Base-by-base conservation (phyloP, 768 basidiomycete genomes). In the Leccinum broughii region DNA sequence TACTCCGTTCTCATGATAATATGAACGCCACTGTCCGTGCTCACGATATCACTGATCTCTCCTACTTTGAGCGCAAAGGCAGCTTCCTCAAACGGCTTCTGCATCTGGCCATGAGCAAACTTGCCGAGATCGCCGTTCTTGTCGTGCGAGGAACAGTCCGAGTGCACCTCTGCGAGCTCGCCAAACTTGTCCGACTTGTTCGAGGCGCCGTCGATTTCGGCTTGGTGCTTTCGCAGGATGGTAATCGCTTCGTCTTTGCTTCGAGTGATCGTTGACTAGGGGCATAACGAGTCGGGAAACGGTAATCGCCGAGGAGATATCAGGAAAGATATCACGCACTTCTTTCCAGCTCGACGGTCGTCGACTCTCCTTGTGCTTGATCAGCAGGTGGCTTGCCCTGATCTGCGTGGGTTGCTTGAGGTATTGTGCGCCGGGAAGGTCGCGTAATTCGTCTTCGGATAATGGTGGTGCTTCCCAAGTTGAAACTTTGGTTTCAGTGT, bases 81-180 rank as follows among this genome's bases (percentile, higher is more conserved):
- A 34, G 92, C 90, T 32, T 95, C 93, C 76, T 98, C 95, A 69
- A 99, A 99, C 37, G 93, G 88, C 76, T 92, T 94, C 77, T 99
- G 97, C 97, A 99, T 99, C 78, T 92, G 89, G 1, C 89, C 90
- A 17, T 75, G 85, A 1, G 82, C 83, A 69, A 99, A 99, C 80
- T 80, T 81, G 0, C 97, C 93, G 6, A 99, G 84, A 74, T 99
- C 95, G 1, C 97, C 97, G 3, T 81, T 82, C 63, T 90, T 81
- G 22, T 81, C 73, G 69, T 95, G 90, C 41, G 92, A 94, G 6
- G 90, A 90, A 75, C 95, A 98, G 73, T 99, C 95, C 22, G 93
- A 95, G 71, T 96, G 82, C 54, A 77, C 65, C 11, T 70, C 68
- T 2, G 97, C 97, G 48, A 98, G 81, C 71, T 86, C 78, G 2